phyloP scores from a whole-genome alignment of 139 green algal species.

The Micractinium conductrix region DNA sequence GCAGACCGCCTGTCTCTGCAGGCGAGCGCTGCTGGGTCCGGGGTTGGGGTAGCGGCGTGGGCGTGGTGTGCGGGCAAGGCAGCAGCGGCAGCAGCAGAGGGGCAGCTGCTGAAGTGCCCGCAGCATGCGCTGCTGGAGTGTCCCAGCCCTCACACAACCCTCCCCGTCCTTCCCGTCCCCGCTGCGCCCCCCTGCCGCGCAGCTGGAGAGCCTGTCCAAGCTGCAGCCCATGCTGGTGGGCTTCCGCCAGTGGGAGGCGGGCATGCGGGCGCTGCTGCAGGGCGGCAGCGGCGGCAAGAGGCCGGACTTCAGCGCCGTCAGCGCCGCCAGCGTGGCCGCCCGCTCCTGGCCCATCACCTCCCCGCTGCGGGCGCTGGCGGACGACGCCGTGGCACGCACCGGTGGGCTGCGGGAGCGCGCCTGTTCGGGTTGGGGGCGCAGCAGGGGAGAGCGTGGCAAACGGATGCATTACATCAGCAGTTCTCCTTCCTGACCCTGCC shows the following conservation, averaged over 20 bases:
- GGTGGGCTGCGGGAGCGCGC: not conserved
- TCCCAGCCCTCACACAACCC: not conserved
- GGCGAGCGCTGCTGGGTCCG: not conserved
- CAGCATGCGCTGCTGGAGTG: too few species aligned
- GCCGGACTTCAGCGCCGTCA: conserved; percentile 34
- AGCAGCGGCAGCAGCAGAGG: too few species aligned
- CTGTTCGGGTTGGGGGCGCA: too few species aligned
- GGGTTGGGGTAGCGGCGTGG: not conserved
- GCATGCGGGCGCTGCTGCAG: not conserved
- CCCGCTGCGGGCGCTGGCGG: conserved; percentile 32
- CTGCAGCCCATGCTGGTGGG: conserved; percentile 23
- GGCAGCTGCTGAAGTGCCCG: too few species aligned
- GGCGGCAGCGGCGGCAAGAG: not conserved
- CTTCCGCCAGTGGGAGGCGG: conserved; percentile 41
- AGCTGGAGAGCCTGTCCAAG: conserved; percentile 19
- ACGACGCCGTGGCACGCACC: conserved; percentile 19
- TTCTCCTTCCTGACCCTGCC: too few species aligned
- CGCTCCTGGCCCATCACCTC: conserved; percentile 42
- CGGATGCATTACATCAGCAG: too few species aligned
- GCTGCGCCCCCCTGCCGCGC: not conserved
- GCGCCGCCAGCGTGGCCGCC: conserved; percentile 41
- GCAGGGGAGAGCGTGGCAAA: too few species aligned
- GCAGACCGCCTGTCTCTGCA: not conserved
- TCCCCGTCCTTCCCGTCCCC: not conserved
- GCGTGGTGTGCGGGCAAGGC: too few species aligned